Percentiles rank a stretch among this genome's conserved stretches.
Conservation (phyloP, 2,329 filamentous ascomycete genomes). For the Dothistroma septosporum region DNA sequence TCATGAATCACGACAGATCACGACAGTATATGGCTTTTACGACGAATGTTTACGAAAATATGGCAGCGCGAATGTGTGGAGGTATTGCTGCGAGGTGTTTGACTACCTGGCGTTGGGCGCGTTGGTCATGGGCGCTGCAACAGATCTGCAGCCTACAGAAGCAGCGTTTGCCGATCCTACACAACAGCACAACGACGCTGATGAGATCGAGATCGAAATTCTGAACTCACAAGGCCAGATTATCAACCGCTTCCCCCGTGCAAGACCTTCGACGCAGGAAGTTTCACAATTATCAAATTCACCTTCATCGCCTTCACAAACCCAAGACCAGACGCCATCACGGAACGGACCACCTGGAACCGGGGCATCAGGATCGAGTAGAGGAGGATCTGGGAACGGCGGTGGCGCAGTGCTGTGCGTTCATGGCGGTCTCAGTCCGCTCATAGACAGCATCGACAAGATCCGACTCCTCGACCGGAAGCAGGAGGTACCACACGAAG, state of each 20-base stretch:
- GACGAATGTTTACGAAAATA: slow-evolving; percentile 96
- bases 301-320: slow-evolving; percentile 39
- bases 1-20: slow-evolving; percentile 87
- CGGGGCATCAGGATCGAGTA: slow-evolving; percentile 67
- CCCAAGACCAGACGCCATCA: slow-evolving; percentile 32
- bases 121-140: slow-evolving; percentile 78
- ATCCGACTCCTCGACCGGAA: slow-evolving; percentile 93
- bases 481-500: slow-evolving; percentile 97
- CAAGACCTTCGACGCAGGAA: slow-evolving; percentile 16
- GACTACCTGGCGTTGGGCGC: slow-evolving; percentile 92
- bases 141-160: slow-evolving; percentile 59
- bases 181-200: slow-evolving; percentile 53
- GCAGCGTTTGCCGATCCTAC: slow-evolving; percentile 49
- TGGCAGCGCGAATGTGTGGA: slow-evolving; percentile 93
- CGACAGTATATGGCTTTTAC: slow-evolving; percentile 96
- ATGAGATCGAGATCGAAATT: slow-evolving; percentile 88
- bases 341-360: slow-evolving; percentile 69
- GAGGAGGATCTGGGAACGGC: slow-evolving; percentile 54
- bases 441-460: slow-evolving; percentile 92
- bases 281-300: slow-evolving; percentile 27
- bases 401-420: slow-evolving; percentile 89
- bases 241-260: slow-evolving; percentile 66
- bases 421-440: slow-evolving; percentile 84
- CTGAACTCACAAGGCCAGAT: slow-evolving; percentile 78
- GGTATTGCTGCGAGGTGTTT: slow-evolving; percentile 93